These are phyloP conservation scores for Porphyrellus cyaneotinctus DNA, from an alignment of 768 basidiomycete species.

Conservation along the genomic window DNA sequence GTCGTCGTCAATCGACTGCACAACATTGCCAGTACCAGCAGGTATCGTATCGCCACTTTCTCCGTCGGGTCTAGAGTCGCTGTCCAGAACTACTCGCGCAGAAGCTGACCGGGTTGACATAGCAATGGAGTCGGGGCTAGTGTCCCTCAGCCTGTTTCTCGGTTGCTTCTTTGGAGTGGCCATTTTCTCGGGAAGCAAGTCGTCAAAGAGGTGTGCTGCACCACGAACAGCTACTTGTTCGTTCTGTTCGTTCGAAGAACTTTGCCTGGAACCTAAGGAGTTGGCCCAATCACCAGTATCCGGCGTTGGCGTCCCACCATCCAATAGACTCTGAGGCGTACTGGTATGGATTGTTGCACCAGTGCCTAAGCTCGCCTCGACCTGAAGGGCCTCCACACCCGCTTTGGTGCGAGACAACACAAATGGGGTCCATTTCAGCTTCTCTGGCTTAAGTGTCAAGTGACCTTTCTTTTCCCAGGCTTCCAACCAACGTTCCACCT, in stretches of 20 bases:
- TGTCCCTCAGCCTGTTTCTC: constrained; percentile 13
- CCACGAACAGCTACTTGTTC: constrained; percentile 10
- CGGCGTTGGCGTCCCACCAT: constrained; percentile 21
- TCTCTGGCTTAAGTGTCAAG: constrained; percentile 70
- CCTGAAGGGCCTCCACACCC: constrained; percentile 27
- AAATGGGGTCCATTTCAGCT: constrained; percentile 94
- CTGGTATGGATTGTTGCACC: constrained; percentile 5
- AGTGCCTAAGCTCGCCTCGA: constrained; percentile 13
- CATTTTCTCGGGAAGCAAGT: constrained; percentile 17
- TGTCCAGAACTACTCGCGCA: constrained; percentile 13
- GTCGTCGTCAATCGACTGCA: constrained; percentile 5
- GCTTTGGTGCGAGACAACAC: constrained; percentile 50
- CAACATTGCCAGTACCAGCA: constrained; percentile 1
- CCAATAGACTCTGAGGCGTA: constrained; percentile 17
- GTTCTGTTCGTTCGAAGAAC: constrained; percentile 13
- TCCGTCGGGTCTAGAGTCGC: constrained; percentile 6
- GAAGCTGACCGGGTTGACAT: constrained; percentile 20
- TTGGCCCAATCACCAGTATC: constrained; percentile 18
- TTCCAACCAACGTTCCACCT: constrained; percentile 60
- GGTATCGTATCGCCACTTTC: constrained; percentile 7
- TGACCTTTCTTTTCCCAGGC: constrained; percentile 79
- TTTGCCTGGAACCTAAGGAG: constrained; percentile 12
- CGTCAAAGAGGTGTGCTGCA: constrained; percentile 27
- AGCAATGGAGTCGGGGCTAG: constrained; percentile 12
- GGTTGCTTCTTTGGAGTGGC: constrained; percentile 20